Conservation (phyloP, 2,329 filamentous ascomycete genomes). For the Leptographium radiaticola region DNA sequence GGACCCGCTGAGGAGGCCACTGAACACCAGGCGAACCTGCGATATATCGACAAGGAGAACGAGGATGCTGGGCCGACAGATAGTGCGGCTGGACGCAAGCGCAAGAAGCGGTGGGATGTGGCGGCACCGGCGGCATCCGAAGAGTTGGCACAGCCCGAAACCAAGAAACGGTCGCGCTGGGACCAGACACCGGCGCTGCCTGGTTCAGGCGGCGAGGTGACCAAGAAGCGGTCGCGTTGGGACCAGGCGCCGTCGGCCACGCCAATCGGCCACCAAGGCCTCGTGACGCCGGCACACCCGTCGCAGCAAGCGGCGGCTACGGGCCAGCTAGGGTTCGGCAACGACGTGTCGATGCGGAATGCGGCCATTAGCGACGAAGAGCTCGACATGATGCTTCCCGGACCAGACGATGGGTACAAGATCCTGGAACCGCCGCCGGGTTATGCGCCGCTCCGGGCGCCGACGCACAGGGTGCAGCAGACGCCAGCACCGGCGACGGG, state of each 20-base stretch:
- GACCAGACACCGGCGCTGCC: constrained; percentile 59
- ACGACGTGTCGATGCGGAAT: constrained; percentile 68
- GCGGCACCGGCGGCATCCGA: constrained; percentile 35
- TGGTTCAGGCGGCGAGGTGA: constrained; percentile 31
- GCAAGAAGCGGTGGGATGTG: constrained; percentile 94
- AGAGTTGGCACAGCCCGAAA: constrained; percentile 29
- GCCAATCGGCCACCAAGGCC: constrained; percentile 58
- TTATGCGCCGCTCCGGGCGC: constrained; percentile 71
- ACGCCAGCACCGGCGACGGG: constrained; percentile 66
- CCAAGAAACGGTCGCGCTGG: constrained; percentile 77
- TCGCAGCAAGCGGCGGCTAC: constrained; percentile 41
- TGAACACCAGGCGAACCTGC: constrained; percentile 64
- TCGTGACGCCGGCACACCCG: constrained; percentile 66
- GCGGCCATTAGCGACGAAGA: constrained; percentile 84
- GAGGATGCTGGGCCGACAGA: constrained; percentile 56
- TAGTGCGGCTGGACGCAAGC: constrained; percentile 54
- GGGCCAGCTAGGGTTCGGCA: constrained; percentile 54
- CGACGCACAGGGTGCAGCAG: constrained; percentile 60
- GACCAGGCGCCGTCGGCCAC: constrained; percentile 72
- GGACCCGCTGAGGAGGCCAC: constrained; percentile 42
- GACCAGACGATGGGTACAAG: constrained; percentile 83
- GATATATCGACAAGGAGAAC: constrained; percentile 58
- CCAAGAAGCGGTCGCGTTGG: constrained; percentile 77
- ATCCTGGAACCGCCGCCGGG: constrained; percentile 81
- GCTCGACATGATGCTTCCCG: constrained; percentile 79